phyloP scores from a whole-genome alignment of 345 rosid genomes.

The Bretschneidera sinensis region DNA sequence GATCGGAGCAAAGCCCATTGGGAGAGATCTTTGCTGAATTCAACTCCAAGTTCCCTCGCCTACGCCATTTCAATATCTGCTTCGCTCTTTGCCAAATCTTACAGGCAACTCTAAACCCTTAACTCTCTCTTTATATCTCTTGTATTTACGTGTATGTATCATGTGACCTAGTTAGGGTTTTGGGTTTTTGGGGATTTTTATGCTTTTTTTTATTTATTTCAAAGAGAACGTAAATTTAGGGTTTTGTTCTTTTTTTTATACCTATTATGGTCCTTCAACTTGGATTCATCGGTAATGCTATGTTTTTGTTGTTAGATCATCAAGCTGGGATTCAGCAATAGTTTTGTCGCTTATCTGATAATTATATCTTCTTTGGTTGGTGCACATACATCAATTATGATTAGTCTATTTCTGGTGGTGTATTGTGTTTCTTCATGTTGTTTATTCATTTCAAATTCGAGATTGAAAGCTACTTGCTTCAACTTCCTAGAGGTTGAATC shows the following conservation, averaged over 20 bases:
- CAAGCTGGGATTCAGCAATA: no score
- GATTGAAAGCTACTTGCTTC: no score
- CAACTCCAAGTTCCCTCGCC: conserved; percentile 40
- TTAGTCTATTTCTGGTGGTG: no score
- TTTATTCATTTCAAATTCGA: no score
- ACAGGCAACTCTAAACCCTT: conserved; percentile 32
- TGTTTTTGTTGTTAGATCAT: no score
- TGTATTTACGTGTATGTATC: not conserved
- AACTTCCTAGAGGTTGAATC: no score
- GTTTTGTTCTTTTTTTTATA: not conserved
- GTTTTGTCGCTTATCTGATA: no score
- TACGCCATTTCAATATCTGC: conserved; percentile 48
- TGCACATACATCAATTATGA: no score
- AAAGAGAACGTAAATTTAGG: not conserved
- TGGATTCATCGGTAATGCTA: no score
- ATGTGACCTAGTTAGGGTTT: no score
- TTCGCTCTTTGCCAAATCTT: conserved; percentile 48
- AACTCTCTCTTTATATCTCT: not conserved
- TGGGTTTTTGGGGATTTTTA: conserved; percentile 11
- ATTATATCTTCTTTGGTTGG: no score
- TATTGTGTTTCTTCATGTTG: no score
- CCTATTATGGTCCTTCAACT: not conserved
- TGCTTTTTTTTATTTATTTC: conserved; percentile 3
- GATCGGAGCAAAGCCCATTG: conserved; percentile 48
- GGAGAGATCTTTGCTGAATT: conserved; percentile 54